phyloP scores from a whole-genome alignment of 2,329 filamentous ascomycete genomes.

The Lecanosticta acicola region DNA sequence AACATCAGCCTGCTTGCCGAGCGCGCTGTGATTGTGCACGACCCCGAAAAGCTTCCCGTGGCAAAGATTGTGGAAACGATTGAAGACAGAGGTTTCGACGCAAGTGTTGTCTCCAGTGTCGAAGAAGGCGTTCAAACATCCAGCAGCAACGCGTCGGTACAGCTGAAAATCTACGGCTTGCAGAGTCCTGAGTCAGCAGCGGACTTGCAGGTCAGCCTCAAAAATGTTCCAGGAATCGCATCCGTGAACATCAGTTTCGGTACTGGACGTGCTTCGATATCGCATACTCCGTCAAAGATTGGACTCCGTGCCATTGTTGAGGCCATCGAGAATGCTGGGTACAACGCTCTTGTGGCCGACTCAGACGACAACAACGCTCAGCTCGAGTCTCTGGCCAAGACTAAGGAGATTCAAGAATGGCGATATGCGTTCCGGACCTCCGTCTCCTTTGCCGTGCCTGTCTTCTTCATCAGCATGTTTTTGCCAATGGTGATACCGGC shows the following conservation, averaged over 20 bases:
- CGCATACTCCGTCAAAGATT: conserved; percentile 63
- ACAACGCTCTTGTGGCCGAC: conserved; percentile 84
- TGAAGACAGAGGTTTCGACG: conserved; percentile 85
- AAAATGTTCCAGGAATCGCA: conserved; percentile 62
- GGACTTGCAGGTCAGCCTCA: conserved; percentile 63
- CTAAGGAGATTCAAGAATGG: conserved; percentile 94
- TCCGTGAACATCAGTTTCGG: conserved; percentile 68
- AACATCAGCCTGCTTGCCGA: conserved; percentile 94
- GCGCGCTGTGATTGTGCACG: conserved; percentile 80
- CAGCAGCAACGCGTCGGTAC: conserved; percentile 54
- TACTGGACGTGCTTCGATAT: conserved; percentile 68
- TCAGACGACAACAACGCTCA: conserved; percentile 95
- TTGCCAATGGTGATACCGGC: conserved; percentile 76
- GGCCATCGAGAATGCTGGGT: conserved; percentile 71
- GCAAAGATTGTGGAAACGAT: conserved; percentile 76
- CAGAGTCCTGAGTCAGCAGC: conserved; percentile 66
- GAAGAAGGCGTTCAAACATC: conserved; percentile 55
- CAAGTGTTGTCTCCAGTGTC: conserved; percentile 67
- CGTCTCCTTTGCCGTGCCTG: conserved; percentile 75
- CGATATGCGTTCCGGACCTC: conserved; percentile 72
- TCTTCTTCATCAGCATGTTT: conserved; percentile 89
- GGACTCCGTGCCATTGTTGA: conserved; percentile 81
- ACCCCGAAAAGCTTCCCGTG: conserved; percentile 62
- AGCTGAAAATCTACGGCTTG: conserved; percentile 80
- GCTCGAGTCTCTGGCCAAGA: conserved; percentile 91